Evolutionary conservation across 441 rosid species (phyloP).

Genomic region (Sinapis alba): DNA sequence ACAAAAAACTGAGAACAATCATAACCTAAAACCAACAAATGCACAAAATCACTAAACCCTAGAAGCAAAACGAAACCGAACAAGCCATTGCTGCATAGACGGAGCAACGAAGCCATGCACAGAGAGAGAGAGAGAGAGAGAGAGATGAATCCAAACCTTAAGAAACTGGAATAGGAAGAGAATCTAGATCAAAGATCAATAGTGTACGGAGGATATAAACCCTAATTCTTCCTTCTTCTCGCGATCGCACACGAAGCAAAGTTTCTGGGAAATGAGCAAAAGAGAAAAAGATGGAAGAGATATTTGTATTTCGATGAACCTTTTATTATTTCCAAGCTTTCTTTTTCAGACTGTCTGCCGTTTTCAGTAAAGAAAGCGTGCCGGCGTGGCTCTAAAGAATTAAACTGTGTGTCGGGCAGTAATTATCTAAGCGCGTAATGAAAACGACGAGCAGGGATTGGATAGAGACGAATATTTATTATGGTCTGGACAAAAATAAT

Average conservation of each 20-base stretch:
- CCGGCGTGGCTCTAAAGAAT: neutral
- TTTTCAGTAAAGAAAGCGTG: slow-evolving; percentile 19
- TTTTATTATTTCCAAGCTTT: slow-evolving; percentile 16
- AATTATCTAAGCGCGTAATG: slow-evolving; percentile 27
- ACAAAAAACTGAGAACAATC: slow-evolving; percentile 12
- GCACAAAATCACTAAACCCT: slow-evolving; percentile 39
- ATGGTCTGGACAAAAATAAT: slow-evolving; percentile 34
- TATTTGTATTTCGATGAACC: slow-evolving; percentile 36
- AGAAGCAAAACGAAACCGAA: slow-evolving; percentile 35
- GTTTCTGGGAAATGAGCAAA: slow-evolving; percentile 43
- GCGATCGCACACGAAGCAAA: slow-evolving; percentile 42
- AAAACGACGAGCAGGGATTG: slow-evolving; percentile 21
- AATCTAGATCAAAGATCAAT: slow-evolving; percentile 31
- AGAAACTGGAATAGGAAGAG: slow-evolving; percentile 10
- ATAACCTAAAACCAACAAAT: slow-evolving; percentile 13
- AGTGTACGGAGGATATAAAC: slow-evolving; percentile 29
- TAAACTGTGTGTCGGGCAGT: slow-evolving; percentile 31
- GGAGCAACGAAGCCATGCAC: slow-evolving; percentile 30
- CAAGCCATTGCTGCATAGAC: slow-evolving; percentile 20
- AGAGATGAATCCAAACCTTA: slow-evolving; percentile 24
- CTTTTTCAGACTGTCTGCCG: slow-evolving; percentile 32
- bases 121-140: slow-evolving; percentile 20
- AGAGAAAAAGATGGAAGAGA: slow-evolving; percentile 37
- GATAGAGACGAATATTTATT: slow-evolving; percentile 33
- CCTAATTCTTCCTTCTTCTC: slow-evolving; percentile 27